Base-by-base conservation (phyloP, 2,329 filamentous ascomycete species). In the Pseudohalonectria lignicola region DNA sequence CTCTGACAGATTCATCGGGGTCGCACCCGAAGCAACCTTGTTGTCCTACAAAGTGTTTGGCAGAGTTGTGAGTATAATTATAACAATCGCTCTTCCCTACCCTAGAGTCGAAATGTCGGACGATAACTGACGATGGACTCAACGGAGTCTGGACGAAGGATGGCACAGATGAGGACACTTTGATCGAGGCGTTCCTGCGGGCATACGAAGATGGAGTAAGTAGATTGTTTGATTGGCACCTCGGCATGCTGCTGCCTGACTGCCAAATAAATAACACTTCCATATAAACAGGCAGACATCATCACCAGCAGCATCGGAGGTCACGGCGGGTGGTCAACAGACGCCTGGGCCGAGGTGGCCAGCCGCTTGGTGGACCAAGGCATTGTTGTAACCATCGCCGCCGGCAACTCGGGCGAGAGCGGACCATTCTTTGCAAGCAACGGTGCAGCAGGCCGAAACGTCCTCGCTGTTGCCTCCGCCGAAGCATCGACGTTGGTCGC, bases 391-490 rank as follows among this genome's bases (percentile, higher is more conserved):
- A 54, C 58, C 5, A 55, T 65, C 26, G 56, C 61, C 0, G 60
- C 55, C 8, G 64, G 63, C 9, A 67, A 67, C 38, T 53, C 55
- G 15, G 63, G 63, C 12, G 4, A 31, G 8, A 5, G 16, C 13
- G 35, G 35, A 4, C 26, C 35, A n/a, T 37, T 23, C 21, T 6
- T 17, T 10, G 18, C 28, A 28, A 37, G 35, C 35, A 28, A 17
- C 6, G 35, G 35, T 9, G 25, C 62, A 9, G 54, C 58, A 4
- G 64, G 63, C 12, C 56, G 54, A 37, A 53, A 58, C 7, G 60
- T 64, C 8, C 60, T 62, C n/a, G 57, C 63, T 3, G 55, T 69
- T 25, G 67, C 63, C 8, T 66, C 67, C 0, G 53, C 66, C 29
- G 51, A 59, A 10, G 45, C 53, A 2, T 42, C 39, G 9, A 40